phyloP scores from a whole-genome alignment of 164 flowering plant species.

The Paratinospora sagittata region DNA sequence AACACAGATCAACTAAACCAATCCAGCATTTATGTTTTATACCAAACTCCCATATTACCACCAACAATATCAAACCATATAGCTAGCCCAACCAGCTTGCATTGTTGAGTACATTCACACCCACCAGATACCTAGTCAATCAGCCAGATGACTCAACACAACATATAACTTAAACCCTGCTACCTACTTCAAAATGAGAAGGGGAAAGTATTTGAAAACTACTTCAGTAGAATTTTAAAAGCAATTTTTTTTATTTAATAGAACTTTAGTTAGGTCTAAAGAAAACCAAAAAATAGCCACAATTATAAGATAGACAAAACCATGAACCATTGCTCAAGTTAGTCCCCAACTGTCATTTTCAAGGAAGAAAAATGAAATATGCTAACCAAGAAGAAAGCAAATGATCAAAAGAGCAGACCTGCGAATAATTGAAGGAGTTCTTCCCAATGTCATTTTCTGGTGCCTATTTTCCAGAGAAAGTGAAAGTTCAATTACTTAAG shows the following conservation, averaged over 20 bases:
- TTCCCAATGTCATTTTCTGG: conserved; percentile 94
- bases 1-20: too few relatives aligned
- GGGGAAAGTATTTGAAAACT: not conserved
- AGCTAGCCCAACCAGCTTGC: too few relatives aligned
- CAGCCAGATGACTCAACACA: not conserved
- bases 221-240: not conserved
- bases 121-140: not conserved
- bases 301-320: too few relatives aligned
- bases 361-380: too few relatives aligned
- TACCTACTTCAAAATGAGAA: not conserved
- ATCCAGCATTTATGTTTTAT: too few relatives aligned
- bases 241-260: not conserved
- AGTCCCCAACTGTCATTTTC: too few relatives aligned
- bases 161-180: not conserved
- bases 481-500: not conserved
- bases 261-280: not conserved
- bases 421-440: conserved; percentile 84
- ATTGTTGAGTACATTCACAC: too few relatives aligned
- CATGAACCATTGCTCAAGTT: too few relatives aligned
- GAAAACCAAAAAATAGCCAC: not conserved
- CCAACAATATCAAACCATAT: too few relatives aligned
- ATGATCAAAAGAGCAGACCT: conserved; percentile 40
- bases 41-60: too few relatives aligned
- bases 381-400: not conserved
- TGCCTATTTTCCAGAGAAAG: conserved; percentile 34